Evolutionary conservation across 2,329 filamentous ascomycete genomes (phyloP).

Genomic region (Cordyceps cateniannulata): DNA sequence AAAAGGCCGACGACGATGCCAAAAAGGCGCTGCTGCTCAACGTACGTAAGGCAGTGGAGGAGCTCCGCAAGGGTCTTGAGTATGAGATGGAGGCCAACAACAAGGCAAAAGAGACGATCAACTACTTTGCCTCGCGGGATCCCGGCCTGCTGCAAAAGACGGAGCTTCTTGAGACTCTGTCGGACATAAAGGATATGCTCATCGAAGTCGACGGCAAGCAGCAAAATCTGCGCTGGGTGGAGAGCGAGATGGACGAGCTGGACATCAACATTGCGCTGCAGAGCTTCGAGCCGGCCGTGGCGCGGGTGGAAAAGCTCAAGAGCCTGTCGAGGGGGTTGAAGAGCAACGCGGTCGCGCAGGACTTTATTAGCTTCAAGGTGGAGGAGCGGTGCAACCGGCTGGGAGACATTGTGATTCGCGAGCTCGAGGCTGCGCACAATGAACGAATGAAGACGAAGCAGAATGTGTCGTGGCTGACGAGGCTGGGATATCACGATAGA

Average conservation of each 20-base stretch:
- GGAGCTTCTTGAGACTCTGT: conserved; percentile 71
- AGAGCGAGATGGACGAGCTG: conserved; percentile 88
- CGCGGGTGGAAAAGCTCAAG: conserved; percentile 77
- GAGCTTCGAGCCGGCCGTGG: conserved; percentile 77
- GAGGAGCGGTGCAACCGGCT: conserved; percentile 77
- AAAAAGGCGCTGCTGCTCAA: conserved; percentile 79
- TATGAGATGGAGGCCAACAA: conserved; percentile 84
- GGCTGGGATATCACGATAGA: conserved; percentile 83
- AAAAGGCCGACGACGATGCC: conserved; percentile 70
- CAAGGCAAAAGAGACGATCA: conserved; percentile 76
- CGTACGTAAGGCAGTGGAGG: conserved; percentile 87
- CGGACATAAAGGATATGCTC: conserved; percentile 76
- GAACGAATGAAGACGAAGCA: conserved; percentile 71
- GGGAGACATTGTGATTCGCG: conserved; percentile 67
- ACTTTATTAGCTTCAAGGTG: conserved; percentile 87
- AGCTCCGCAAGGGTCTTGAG: conserved; percentile 77
- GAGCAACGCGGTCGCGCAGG: conserved; percentile 79
- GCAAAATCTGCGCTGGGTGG: conserved; percentile 92
- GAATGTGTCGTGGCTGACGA: conserved; percentile 76
- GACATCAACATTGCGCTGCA: conserved; percentile 95
- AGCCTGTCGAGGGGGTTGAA: conserved; percentile 72
- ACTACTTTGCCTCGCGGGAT: conserved; percentile 76
- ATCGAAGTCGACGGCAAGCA: conserved; percentile 96
- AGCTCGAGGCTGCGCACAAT: conserved; percentile 70
- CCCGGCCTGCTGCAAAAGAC: conserved; percentile 71